Evolutionary conservation across 495 filamentous ascomycete species (phyloP).

Genomic region (Aspergillus indologenus): DNA sequence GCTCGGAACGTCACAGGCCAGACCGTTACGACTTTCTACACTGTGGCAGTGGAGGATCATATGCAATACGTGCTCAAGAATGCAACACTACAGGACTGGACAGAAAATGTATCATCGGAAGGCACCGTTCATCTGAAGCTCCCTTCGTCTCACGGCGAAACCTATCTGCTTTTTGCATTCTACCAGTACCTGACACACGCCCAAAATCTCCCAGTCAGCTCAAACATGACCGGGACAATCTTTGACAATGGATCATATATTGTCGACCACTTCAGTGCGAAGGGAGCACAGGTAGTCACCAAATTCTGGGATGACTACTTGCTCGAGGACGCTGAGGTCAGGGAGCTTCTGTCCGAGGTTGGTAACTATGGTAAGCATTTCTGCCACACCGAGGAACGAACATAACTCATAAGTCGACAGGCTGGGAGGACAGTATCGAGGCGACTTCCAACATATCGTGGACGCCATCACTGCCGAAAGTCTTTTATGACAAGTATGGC

Average conservation of each 20-base stretch:
- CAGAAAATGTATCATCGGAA: slow-evolving; percentile 11
- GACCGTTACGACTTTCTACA: slow-evolving; percentile 5
- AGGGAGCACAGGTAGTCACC: slow-evolving; percentile 39
- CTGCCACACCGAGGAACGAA: neutral
- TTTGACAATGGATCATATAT: slow-evolving; percentile 45
- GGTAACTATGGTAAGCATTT: slow-evolving; percentile 39
- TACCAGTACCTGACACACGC: slow-evolving; percentile 32
- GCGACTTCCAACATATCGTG: slow-evolving; percentile 39
- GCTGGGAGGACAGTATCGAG: slow-evolving; percentile 53
- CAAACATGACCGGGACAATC: slow-evolving; percentile 20
- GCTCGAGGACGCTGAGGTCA: slow-evolving; percentile 28
- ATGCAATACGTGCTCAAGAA: slow-evolving; percentile 16
- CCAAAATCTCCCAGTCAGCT: slow-evolving; percentile 25
- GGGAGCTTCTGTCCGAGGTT: slow-evolving; percentile 31
- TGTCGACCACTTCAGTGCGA: slow-evolving; percentile 48
- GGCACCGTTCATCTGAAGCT: slow-evolving; percentile 19
- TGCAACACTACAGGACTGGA: slow-evolving; percentile 17
- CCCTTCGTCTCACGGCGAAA: neutral
- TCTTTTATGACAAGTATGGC: slow-evolving; percentile 34
- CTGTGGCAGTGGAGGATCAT: slow-evolving; percentile 3
- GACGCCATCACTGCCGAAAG: slow-evolving; percentile 41
- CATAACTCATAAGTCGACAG: slow-evolving; percentile 19
- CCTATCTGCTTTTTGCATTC: slow-evolving; percentile 34
- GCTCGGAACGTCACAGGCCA: slow-evolving; percentile 16
- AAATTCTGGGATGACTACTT: slow-evolving; percentile 48